A percentile compares a stretch with the other conserved stretches of the same genome.
These are phyloP conservation scores for Theileria sp. DNA, from an alignment of 169 alveolate species.

Conservation along the genomic window DNA sequence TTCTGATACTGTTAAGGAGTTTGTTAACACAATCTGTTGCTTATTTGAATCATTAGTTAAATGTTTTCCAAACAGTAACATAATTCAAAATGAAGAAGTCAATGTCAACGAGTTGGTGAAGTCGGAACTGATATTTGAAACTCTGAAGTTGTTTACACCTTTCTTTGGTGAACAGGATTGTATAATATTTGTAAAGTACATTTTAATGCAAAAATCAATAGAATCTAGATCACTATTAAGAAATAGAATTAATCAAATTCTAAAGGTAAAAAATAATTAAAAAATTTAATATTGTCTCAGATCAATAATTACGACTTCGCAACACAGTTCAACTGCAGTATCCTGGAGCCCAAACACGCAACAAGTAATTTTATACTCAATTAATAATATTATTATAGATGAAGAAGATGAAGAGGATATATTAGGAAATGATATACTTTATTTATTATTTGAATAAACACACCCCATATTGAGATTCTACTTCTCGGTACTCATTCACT, in stretches of 20 bases:
- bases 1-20: constrained; percentile 56
- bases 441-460: constrained; percentile 48
- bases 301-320: constrained; percentile 15
- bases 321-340: constrained; percentile 42
- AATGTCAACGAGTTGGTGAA: constrained; percentile 49
- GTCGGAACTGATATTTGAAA: constrained; percentile 32
- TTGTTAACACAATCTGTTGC: constrained; percentile 56
- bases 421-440: constrained; percentile 50
- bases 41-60: constrained; percentile 49
- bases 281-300: constrained; percentile 7
- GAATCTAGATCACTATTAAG: constrained; percentile 43
- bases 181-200: constrained; percentile 27
- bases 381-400: constrained; percentile 13
- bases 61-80: constrained; percentile 42
- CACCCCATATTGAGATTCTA: constrained; percentile 34
- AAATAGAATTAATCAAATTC: constrained; percentile 38
- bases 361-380: constrained; percentile 9
- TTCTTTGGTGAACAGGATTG: constrained; percentile 65
- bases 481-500: neutral
- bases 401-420: constrained; percentile 44
- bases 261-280: constrained; percentile 20
- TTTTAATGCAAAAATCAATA: constrained; percentile 36
- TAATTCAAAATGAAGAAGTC: constrained; percentile 37
- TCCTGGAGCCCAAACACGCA: constrained; percentile 49
- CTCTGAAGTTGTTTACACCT: constrained; percentile 58